Conservation (phyloP, 768 basidiomycete species). For the Lactarius hatsudake region DNA sequence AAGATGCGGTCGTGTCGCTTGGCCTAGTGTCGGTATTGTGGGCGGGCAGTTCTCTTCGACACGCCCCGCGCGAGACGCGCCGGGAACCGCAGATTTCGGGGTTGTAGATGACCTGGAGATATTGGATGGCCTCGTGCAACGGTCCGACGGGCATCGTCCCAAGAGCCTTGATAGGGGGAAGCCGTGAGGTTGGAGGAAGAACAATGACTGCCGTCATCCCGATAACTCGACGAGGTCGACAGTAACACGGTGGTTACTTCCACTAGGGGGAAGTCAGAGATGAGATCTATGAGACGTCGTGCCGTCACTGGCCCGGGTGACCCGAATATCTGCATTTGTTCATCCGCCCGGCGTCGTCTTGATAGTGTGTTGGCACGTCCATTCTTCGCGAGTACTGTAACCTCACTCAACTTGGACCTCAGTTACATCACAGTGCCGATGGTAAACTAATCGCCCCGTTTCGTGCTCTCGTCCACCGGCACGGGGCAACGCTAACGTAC, state of each 20-base stretch:
- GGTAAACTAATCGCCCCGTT: constrained; percentile 79
- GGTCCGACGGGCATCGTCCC: background rate
- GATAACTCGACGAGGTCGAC: background rate
- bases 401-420: constrained; percentile 27
- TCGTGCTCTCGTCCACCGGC: constrained; percentile 53
- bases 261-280: background rate
- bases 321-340: background rate
- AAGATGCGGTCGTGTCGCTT: constrained; percentile 13
- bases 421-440: constrained; percentile 63
- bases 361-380: too few species aligned
- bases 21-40: background rate
- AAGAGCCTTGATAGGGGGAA: constrained; percentile 19
- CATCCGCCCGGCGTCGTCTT: too few species aligned
- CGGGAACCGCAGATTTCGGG: constrained; percentile 62
- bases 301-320: background rate
- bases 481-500: constrained; percentile 67
- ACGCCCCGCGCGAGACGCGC: constrained; percentile 29
- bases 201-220: constrained; percentile 3
- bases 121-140: constrained; percentile 46
- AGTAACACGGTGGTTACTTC: background rate
- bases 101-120: constrained; percentile 54
- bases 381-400: background rate
- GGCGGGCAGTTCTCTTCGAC: background rate
- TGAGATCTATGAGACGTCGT: background rate
- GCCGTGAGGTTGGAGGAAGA: constrained; percentile 11